Conservation (phyloP, 2,329 filamentous ascomycete species). For the Cordyceps javanica region DNA sequence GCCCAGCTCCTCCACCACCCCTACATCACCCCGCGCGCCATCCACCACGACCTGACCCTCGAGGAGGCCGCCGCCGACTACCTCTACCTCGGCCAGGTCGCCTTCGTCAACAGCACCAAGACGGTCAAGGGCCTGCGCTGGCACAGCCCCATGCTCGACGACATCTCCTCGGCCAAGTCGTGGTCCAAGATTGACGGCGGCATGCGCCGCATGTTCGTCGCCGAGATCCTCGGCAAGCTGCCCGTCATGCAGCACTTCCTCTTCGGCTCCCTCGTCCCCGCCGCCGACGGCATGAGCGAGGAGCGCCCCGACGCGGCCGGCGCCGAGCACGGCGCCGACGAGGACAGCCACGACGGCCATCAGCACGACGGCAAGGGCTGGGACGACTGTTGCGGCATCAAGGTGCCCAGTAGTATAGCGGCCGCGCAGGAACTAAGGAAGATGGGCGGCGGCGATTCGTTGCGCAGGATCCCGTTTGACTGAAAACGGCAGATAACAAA, state of each 20-base stretch:
- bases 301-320: slow-evolving; percentile 45
- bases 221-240: slow-evolving; percentile 85
- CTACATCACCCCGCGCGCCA: slow-evolving; percentile 70
- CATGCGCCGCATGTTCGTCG: slow-evolving; percentile 95
- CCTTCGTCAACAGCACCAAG: slow-evolving; percentile 94
- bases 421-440: slow-evolving; percentile 87
- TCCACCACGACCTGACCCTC: slow-evolving; percentile 81
- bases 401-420: slow-evolving; percentile 89
- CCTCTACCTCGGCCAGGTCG: slow-evolving; percentile 86
- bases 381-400: slow-evolving; percentile 97
- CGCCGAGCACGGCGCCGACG: slow-evolving; percentile 47
- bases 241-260: slow-evolving; percentile 99
- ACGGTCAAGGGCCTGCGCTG: slow-evolving; percentile 89
- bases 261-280: slow-evolving; percentile 80
- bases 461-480: slow-evolving; percentile 78
- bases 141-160: slow-evolving; percentile 98
- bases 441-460: slow-evolving; percentile 48
- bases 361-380: slow-evolving; percentile 63
- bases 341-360: slow-evolving; percentile 56
- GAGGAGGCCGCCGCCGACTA: slow-evolving; percentile 82
- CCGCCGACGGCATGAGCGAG: slow-evolving; percentile 72
- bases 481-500: slow-evolving; percentile 33
- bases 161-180: slow-evolving; percentile 83
- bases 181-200: slow-evolving; percentile 92
- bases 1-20: slow-evolving; percentile 81